A percentile compares a stretch with the other conserved stretches of the same genome.
phyloP scores from a whole-genome alignment of 768 basidiomycete genomes.

The Flagelloscypha sp. region DNA sequence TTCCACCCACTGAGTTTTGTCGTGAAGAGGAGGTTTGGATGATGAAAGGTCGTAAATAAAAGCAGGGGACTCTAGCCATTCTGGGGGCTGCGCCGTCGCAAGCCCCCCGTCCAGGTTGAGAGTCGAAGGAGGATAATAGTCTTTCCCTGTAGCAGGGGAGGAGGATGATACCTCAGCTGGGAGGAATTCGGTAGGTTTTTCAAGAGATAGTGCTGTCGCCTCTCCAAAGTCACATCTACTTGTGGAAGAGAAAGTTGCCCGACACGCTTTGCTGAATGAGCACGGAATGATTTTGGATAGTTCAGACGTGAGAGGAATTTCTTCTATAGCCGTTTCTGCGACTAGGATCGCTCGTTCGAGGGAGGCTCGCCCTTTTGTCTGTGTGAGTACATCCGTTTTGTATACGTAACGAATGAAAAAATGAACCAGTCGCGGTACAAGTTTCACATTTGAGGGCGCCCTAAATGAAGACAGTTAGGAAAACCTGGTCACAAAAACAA shows the following conservation, averaged over 20 bases:
- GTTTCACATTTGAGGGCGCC: slow-evolving; percentile 38
- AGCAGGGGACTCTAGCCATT: too few relatives aligned
- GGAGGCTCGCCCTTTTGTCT: slow-evolving; percentile 33
- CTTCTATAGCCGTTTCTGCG: slow-evolving; percentile 32
- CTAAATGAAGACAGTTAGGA: slow-evolving; percentile 18
- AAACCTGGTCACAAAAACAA: slow-evolving; percentile 2
- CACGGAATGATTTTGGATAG: slow-evolving; percentile 42
- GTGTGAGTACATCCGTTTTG: slow-evolving; percentile 45
- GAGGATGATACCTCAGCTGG: too few relatives aligned
- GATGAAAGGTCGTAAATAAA: too few relatives aligned
- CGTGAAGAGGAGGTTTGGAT: too few relatives aligned
- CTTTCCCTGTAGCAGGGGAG: neutral
- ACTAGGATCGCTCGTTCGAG: slow-evolving; percentile 39
- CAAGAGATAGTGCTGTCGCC: too few relatives aligned
- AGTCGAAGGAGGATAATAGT: neutral
- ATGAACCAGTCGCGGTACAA: slow-evolving; percentile 43
- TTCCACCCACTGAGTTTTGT: too few relatives aligned
- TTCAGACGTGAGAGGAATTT: slow-evolving; percentile 42
- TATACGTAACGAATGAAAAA: slow-evolving; percentile 61
- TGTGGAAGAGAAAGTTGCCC: slow-evolving; percentile 8
- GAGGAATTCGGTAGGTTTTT: too few relatives aligned
- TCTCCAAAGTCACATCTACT: too few relatives aligned
- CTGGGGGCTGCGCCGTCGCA: too few relatives aligned
- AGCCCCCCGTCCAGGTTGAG: neutral
- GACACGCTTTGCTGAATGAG: slow-evolving; percentile 40